Percentiles rank a stretch among this genome's conserved stretches.
Evolutionary conservation across 1,284 basidiomycete genomes (phyloP).

Genomic region (Boletus smithii): DNA sequence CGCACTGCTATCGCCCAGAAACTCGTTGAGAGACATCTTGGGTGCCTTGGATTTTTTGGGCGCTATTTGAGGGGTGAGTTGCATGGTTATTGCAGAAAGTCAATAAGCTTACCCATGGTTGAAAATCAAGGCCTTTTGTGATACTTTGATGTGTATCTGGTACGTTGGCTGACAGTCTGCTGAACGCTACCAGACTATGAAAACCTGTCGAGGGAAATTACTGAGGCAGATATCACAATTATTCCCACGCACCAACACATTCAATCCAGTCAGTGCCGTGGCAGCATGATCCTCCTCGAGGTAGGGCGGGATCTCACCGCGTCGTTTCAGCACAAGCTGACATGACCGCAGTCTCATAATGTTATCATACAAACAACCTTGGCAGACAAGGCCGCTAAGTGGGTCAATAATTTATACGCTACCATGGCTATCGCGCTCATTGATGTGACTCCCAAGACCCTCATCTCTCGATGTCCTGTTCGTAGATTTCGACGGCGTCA

Average conservation of each 20-base stretch:
- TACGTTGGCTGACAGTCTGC: constrained; percentile 7
- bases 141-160: constrained; percentile 11
- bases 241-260: constrained; percentile 34
- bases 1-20: constrained; percentile 80
- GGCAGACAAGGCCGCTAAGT: constrained; percentile 89
- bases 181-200: too few species aligned
- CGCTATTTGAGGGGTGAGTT: constrained; percentile 42
- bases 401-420: constrained; percentile 5
- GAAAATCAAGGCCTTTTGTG: constrained; percentile 13
- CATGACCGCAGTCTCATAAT: constrained; percentile 68
- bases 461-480: constrained; percentile 91
- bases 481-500: constrained; percentile 96
- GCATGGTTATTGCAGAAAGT: neutral
- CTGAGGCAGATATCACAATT: constrained; percentile 15
- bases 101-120: constrained; percentile 26
- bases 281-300: constrained; percentile 76
- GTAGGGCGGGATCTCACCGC: constrained; percentile 36
- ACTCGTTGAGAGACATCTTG: constrained; percentile 89
- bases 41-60: constrained; percentile 77
- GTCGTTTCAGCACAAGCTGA: constrained; percentile 11
- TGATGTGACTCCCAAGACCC: constrained; percentile 56
- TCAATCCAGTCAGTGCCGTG: too few species aligned
- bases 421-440: constrained; percentile 8
- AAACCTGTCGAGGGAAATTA: constrained; percentile 28
- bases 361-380: constrained; percentile 91